A percentile compares a stretch with the other conserved stretches of the same genome.
These are phyloP conservation scores for Westerdykella ornata DNA, from an alignment of 2,329 filamentous ascomycete species.

Conservation along the genomic window DNA sequence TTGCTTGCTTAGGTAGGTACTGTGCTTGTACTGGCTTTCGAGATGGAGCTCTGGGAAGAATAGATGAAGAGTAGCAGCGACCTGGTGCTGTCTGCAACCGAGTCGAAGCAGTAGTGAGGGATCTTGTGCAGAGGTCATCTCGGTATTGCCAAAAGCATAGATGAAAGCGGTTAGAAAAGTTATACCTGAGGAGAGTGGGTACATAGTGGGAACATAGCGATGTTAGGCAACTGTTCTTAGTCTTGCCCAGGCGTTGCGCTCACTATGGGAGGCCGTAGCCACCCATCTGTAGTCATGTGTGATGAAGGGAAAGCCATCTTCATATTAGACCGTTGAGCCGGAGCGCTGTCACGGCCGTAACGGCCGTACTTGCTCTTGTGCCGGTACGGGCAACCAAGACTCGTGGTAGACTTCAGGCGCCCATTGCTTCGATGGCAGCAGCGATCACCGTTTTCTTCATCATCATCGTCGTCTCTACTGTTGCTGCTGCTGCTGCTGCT, in stretches of 20 bases:
- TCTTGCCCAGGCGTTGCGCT: not conserved
- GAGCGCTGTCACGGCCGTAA: too few species aligned
- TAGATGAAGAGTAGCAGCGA: not conserved
- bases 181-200: not conserved
- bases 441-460: not conserved
- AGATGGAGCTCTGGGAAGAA: too few species aligned
- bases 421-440: not conserved
- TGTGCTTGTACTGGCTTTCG: too few species aligned
- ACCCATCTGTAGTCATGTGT: not conserved
- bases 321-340: not conserved
- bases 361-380: not conserved
- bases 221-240: not conserved
- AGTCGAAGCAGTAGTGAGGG: too few species aligned
- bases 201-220: not conserved
- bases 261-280: not conserved
- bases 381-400: not conserved
- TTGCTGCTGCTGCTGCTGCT: not conserved
- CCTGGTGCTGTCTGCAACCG: too few species aligned
- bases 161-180: not conserved
- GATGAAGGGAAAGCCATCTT: not conserved
- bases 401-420: not conserved
- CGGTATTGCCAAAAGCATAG: not conserved
- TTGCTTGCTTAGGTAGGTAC: too few species aligned
- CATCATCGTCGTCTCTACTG: not conserved
- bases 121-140: not conserved